Percentiles rank a stretch among this genome's conserved stretches.
phyloP scores from a whole-genome alignment of 208 protist genomes.

The Leishmania braziliensis region DNA sequence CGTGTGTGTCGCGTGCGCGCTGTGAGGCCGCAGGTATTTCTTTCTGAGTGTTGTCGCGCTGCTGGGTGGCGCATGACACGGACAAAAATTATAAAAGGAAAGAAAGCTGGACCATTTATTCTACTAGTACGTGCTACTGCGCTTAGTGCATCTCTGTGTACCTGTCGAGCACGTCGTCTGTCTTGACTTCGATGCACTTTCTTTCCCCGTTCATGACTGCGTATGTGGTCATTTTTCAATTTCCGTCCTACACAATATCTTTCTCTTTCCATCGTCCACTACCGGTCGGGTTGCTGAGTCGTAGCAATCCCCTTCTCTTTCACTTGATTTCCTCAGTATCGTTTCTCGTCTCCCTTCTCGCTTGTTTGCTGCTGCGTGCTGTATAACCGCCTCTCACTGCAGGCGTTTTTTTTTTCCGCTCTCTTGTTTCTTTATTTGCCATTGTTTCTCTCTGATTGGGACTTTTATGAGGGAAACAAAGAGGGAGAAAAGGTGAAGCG shows the following conservation, averaged over 20 bases:
- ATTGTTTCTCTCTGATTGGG: background rate
- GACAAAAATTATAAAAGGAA: background rate
- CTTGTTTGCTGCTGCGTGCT: background rate
- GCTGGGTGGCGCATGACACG: background rate
- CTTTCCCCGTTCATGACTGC: background rate
- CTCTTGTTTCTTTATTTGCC: background rate
- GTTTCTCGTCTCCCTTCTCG: background rate
- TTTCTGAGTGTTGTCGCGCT: background rate
- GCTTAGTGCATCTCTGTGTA: background rate
- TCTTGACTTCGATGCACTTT: background rate
- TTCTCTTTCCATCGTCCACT: background rate
- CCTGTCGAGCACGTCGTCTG: background rate
- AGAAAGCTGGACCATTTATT: background rate
- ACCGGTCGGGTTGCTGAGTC: background rate
- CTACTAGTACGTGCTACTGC: background rate
- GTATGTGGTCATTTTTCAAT: background rate
- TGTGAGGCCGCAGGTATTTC: background rate
- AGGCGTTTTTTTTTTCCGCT: background rate
- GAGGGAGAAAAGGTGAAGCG: background rate
- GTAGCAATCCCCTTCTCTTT: background rate
- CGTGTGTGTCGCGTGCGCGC: background rate
- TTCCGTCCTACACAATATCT: background rate
- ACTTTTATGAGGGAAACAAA: background rate
- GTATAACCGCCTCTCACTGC: background rate
- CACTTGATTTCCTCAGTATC: background rate